These are phyloP conservation scores for Arctium lappa DNA, from an alignment of 129 eudicot genomes.

Conservation along the genomic window DNA sequence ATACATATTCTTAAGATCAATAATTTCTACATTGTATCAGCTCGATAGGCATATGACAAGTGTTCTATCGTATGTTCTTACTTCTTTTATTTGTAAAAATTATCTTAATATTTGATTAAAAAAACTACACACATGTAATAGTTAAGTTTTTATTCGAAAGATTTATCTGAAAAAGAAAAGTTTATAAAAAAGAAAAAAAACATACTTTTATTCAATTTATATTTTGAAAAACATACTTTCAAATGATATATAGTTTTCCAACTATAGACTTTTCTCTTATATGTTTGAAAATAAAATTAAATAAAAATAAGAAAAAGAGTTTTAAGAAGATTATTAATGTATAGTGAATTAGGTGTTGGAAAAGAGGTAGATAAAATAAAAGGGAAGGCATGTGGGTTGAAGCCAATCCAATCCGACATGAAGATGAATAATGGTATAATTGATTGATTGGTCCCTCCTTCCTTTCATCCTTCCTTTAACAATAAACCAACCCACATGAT, in stretches of 20 bases:
- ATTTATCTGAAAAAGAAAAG: neutral
- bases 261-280: too few relatives aligned
- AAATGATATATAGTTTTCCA: neutral
- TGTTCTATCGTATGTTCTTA: neutral
- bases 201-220: neutral
- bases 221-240: neutral
- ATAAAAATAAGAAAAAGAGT: too few relatives aligned
- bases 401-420: conserved; percentile 34
- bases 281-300: too few relatives aligned
- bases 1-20: neutral
- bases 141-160: neutral
- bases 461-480: conserved; percentile 19
- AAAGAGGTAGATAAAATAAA: neutral
- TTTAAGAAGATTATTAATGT: neutral
- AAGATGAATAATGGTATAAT: conserved; percentile 28
- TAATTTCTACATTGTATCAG: neutral
- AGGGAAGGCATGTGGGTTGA: conserved; percentile 32
- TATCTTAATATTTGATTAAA: neutral
- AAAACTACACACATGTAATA: too few relatives aligned
- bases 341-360: conserved; percentile 19
- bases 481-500: conserved; percentile 36
- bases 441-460: conserved; percentile 27
- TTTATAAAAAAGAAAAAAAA: too few relatives aligned
- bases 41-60: neutral
- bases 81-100: neutral